These are phyloP conservation scores for Aspergillus costaricaensis DNA, from an alignment of 2,329 filamentous ascomycete genomes.

Conservation along the genomic window DNA sequence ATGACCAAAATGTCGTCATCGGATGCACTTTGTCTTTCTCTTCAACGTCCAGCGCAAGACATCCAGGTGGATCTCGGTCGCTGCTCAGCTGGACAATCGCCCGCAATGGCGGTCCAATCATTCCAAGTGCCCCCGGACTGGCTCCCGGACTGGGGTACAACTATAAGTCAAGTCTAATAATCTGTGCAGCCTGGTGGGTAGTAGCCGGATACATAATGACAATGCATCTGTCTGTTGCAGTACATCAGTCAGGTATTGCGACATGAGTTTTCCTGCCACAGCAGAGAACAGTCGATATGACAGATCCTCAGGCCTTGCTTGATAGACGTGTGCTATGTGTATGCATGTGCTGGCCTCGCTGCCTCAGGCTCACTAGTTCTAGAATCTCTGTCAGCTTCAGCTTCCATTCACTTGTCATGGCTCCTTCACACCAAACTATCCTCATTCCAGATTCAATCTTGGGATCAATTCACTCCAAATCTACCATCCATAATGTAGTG, in stretches of 20 bases:
- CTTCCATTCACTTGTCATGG: not conserved
- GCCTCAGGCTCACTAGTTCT: not conserved
- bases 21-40: not conserved
- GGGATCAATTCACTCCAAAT: not conserved
- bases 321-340: not conserved
- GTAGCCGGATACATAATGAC: not conserved
- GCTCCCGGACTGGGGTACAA: not conserved
- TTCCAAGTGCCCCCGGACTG: not conserved
- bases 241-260: not conserved
- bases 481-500: not conserved
- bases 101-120: not conserved
- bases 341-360: not conserved
- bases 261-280: not conserved
- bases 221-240: not conserved
- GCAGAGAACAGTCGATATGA: not conserved
- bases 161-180: not conserved
- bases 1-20: conserved; percentile 2
- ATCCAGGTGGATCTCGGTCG: not conserved
- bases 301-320: not conserved
- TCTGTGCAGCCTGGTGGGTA: not conserved
- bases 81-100: not conserved
- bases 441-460: too few species aligned
- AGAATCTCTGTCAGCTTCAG: not conserved
- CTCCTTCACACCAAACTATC: not conserved
- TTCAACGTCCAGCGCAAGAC: not conserved